These are phyloP conservation scores for Viola odorata DNA, from an alignment of 345 rosid species.

Conservation along the genomic window DNA sequence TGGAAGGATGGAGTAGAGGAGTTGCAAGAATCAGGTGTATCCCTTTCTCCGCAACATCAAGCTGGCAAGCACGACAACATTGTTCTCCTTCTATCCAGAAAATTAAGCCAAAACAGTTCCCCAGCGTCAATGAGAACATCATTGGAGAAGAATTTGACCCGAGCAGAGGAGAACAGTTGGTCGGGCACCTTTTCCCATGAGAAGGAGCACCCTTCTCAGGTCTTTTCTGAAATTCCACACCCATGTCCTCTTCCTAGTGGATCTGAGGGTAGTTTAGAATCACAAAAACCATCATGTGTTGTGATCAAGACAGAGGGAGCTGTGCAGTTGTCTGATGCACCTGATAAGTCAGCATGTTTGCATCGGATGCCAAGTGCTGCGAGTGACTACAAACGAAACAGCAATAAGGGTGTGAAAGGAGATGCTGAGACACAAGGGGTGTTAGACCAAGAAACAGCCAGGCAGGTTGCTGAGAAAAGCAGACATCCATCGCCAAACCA, in stretches of 20 bases:
- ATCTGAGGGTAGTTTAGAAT: slow-evolving; percentile 23
- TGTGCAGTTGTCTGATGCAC: slow-evolving; percentile 31
- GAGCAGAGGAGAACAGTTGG: slow-evolving; percentile 21
- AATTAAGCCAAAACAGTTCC: slow-evolving; percentile 20
- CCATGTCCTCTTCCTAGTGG: slow-evolving; percentile 48
- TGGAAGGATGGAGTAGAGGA: slow-evolving; percentile 26
- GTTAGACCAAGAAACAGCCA: slow-evolving; percentile 38
- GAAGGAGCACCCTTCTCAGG: slow-evolving; percentile 24
- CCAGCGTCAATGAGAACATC: slow-evolving; percentile 17
- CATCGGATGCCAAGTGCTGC: slow-evolving; percentile 9
- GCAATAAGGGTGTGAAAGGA: slow-evolving; percentile 17
- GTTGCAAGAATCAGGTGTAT: slow-evolving; percentile 19
- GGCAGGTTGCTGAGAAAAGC: slow-evolving; percentile 34
- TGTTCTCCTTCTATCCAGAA: slow-evolving; percentile 46
- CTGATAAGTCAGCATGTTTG: slow-evolving; percentile 9
- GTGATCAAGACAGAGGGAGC: slow-evolving; percentile 8
- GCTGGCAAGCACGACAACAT: slow-evolving; percentile 33
- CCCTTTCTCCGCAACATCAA: slow-evolving; percentile 23
- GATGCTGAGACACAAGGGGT: slow-evolving; percentile 31
- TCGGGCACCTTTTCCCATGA: slow-evolving; percentile 29
- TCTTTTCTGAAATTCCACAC: slow-evolving; percentile 33
- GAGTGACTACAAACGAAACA: slow-evolving; percentile 17
- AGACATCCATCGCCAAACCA: slow-evolving; percentile 53
- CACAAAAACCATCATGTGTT: slow-evolving; percentile 18
- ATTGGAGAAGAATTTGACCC: slow-evolving; percentile 24